Evolutionary conservation across 768 basidiomycete species (phyloP), one percentile per base, ranked within the genome.

Genomic region (Tubosaeta sp.): DNA sequence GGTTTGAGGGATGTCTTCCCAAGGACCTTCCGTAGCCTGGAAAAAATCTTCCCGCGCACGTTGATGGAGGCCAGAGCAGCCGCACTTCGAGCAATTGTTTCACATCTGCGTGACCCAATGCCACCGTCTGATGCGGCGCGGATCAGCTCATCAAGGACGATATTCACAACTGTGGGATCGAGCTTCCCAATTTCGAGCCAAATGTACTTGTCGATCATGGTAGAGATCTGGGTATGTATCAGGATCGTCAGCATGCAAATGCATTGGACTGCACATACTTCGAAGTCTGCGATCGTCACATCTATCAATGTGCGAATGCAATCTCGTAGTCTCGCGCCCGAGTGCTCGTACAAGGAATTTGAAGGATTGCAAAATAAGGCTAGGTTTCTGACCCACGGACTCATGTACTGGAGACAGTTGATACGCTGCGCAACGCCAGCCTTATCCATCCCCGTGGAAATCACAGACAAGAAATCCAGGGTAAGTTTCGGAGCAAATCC

Each of bases 331-430:
- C 84, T 78, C 11, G 87, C 82, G 9, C 83, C 86, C 1, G 86
- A 84, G 25, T 82, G 79, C 48, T 89, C 86, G 51, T 80, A 88
- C 29, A 86, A 71, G n/a, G 77, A 61, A 56, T 77, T 77, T 3
- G 83, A 79, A 1, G 90, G 84, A 57, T 86, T 85, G 24, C 80
- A 78, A 55, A 89, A 94, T 13, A 73, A 67, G 3, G 79, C 74
- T 2, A 96, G 73, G 60, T 94, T 94, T 64, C 79, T 83, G 36
- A 95, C 79, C 94, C 93, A 96, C 3, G 94, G 92, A 35, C 79
- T 82, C 75, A 95, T 77, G 61, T 92, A 94, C 52, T 87, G 82
- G 19, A 94, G 65, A 60, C 85, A 91, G 53, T 77, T 80, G 35
- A 89, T 81, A 34, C 84, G 83, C 43, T 87, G 84, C 1, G 71